These are phyloP conservation scores for Solanum pinnatisectum DNA, from an alignment of 257 asterid genomes.

Conservation along the genomic window DNA sequence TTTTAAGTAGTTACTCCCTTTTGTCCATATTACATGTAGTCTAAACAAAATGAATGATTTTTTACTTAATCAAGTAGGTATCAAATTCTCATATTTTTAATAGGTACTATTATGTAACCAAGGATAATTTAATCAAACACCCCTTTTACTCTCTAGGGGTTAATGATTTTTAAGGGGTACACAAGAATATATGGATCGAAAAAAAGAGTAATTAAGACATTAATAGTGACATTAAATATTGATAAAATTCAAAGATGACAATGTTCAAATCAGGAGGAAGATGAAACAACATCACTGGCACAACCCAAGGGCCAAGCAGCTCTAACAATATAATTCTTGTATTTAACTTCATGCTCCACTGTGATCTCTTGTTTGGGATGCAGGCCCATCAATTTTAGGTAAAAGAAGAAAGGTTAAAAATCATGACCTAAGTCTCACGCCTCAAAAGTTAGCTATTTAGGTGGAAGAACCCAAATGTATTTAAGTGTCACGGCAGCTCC, in stretches of 20 bases:
- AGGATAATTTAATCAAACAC: no score
- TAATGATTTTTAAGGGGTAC: background rate
- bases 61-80: no score
- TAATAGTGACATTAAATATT: background rate
- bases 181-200: background rate
- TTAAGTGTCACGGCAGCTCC: no score
- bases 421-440: background rate
- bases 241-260: background rate
- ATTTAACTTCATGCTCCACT: slow-evolving; percentile 15
- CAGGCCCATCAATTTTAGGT: slow-evolving; percentile 6
- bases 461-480: no score
- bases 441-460: background rate
- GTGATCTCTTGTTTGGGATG: slow-evolving; percentile 13
- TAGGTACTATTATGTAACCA: no score
- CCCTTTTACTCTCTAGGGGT: no score
- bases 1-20: no score
- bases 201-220: background rate
- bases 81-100: no score
- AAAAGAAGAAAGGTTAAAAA: no score
- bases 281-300: slow-evolving; percentile 38
- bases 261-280: background rate
- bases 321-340: slow-evolving; percentile 17
- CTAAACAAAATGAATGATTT: no score
- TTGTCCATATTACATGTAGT: no score
- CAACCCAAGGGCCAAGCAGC: slow-evolving; percentile 57